A percentile compares a stretch with the other conserved stretches of the same genome.
These are phyloP conservation scores for Phalaenopsis equestris DNA, from an alignment of 106 monocot species.

Conservation along the genomic window DNA sequence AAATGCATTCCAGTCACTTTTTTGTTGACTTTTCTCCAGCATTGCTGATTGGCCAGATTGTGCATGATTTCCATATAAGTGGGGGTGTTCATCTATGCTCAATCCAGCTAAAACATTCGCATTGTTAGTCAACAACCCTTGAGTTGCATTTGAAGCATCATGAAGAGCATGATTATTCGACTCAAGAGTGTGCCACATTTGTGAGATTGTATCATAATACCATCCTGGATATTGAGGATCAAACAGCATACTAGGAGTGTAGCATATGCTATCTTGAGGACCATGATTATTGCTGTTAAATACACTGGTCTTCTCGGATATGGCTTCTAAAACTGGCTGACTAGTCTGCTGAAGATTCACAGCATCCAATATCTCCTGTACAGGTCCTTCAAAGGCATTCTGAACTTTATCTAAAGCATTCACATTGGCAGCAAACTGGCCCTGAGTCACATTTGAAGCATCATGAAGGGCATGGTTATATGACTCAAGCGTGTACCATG, in stretches of 20 bases:
- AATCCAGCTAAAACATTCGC: slow-evolving; percentile 18
- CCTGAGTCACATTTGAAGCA: slow-evolving; percentile 15
- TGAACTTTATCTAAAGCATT: not conserved
- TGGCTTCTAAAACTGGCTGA: slow-evolving; percentile 37
- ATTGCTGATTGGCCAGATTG: slow-evolving; percentile 19
- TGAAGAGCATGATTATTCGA: slow-evolving; percentile 45
- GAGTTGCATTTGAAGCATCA: slow-evolving; percentile 10
- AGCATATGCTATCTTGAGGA: slow-evolving; percentile 32
- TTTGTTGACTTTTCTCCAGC: slow-evolving; percentile 6
- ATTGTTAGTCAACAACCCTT: slow-evolving; percentile 18
- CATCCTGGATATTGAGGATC: slow-evolving; percentile 92
- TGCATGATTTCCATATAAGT: slow-evolving; percentile 7
- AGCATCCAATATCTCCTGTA: slow-evolving; percentile 21
- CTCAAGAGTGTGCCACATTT: slow-evolving; percentile 76
- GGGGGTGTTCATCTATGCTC: slow-evolving; percentile 7
- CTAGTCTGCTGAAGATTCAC: slow-evolving; percentile 40
- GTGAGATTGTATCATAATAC: slow-evolving; percentile 86
- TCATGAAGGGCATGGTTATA: slow-evolving; percentile 38
- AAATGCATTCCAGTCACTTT: slow-evolving; percentile 17
- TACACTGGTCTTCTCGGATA: slow-evolving; percentile 36
- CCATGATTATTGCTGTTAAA: slow-evolving; percentile 13
- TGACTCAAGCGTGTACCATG: slow-evolving; percentile 78
- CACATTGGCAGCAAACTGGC: slow-evolving; percentile 11
- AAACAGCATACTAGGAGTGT: slow-evolving; percentile 92
- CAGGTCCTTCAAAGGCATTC: slow-evolving; percentile 7